Base-by-base conservation (phyloP, 345 rosid genomes). In the Citrus inodora region DNA sequence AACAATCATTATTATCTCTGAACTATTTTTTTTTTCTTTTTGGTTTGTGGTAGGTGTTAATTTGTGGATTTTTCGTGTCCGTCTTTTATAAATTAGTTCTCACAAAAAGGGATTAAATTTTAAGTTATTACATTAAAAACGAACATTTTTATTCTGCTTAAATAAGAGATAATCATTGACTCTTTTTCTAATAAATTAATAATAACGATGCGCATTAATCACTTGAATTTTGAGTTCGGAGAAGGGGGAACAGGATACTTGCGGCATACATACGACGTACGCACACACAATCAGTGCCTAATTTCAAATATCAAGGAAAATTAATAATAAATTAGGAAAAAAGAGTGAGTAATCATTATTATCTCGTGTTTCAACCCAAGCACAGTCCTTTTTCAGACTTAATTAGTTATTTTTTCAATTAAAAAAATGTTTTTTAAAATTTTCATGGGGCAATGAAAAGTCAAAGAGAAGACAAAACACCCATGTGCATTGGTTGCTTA, bases 361-460 rank as follows among this genome's bases (percentile, higher is more conserved):
- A n/a, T 9, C 71, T 63, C 65, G 51, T 32, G 30, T 71, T 77
- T 78, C 75, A 77, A 70, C 74, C 24, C 75, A 2, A 37, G 30
- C 35, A 37, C 70, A 62, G 38, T 42, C 0, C 55, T 42, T 46
- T 6, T 69, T 10, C 56, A 40, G 72, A n/a, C 28, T 68, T 42
- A n/a, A 22, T 38, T 40, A 67, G 10, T 40, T 64, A 6, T 46
- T 46, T 46, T 46, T 46, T 46, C 51, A 46, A 37, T 28, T 70
- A 42, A 56, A 37, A 53, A 53, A n/a, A 9, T 8, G 1, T 7
- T 3, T 22, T n/a, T 2, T 2, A 0, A 33, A n/a, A 33, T 24
- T 38, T 32, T 40, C 3, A 3, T 16, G 37, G 60, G 65, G 77
- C 48, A 30, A 64, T 53, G 77, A 79, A 27, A 72, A 65, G 77